Base-by-base conservation (phyloP, 768 basidiomycete genomes). In the Boletus huronensis region DNA sequence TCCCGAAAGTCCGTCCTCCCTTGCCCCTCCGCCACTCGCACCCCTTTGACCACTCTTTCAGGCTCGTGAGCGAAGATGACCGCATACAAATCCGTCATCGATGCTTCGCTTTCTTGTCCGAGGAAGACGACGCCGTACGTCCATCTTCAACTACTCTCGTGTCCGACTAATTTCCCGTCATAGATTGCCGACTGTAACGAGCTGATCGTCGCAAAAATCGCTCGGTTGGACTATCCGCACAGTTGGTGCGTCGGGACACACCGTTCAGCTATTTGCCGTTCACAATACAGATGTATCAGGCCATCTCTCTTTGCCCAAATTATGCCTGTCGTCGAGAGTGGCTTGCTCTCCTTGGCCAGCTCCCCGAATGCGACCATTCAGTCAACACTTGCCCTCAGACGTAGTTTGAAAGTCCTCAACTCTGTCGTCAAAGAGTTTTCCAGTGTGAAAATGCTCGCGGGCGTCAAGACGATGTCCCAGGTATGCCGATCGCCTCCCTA, bases 111-210 rank as follows among this genome's bases (percentile, higher is more conserved):
- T 84, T 94, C 55, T 67, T 95, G 29, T 81, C 90, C 58, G 93
- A 94, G 64, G 72, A 77, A 32, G 91, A 95, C 64, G 87, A 88
- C 51, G 82, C 82, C 31, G 66, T 67, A 16, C 13, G 93, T 90
- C 57, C 61, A 76, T 61, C 5, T n/a, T 41, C n/a, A 11, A 23
- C 19, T 13, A 11, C 36, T 5, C 48, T 29, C 52, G 5, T 36
- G 4, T 49, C 41, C 52, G 23, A 31, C 48, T 54, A 34, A 63
- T 16, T 39, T 54, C 38, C 38, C 5, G 3, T 6, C 46, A 23
- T 52, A 66, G 93, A 87, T 95, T 54, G 82, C 88, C 17, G 79
- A 87, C 52, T 90, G 83, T 64, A 90, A 93, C 57, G 80, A 88
- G 57, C 64, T 88, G 29, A 83, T 90, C 25, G 77, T 91, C 9